Percentiles rank a stretch among this genome's conserved stretches.
Evolutionary conservation across 257 asterid genomes (phyloP).

Genomic region (Nicotiana sylvestris): DNA sequence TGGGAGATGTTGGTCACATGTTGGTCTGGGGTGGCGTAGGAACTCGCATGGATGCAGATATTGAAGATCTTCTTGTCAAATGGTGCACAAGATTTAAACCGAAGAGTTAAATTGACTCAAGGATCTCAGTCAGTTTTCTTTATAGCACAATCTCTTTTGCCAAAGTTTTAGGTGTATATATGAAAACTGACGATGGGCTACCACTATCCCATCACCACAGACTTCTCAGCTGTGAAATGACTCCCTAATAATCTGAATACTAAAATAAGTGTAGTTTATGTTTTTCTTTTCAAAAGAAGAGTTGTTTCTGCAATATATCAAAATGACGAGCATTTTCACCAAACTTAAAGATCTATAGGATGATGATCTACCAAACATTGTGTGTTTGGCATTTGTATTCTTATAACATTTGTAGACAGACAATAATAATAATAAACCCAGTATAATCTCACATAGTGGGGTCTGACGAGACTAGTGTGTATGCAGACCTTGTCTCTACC

Average conservation of each 20-base stretch:
- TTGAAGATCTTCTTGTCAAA: slow-evolving; percentile 61
- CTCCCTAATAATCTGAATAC: neutral
- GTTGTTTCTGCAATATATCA: too few species aligned
- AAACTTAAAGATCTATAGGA: neutral
- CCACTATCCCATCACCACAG: too few species aligned
- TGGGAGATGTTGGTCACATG: slow-evolving; percentile 70
- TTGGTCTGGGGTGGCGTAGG: slow-evolving; percentile 98
- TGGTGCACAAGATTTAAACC: slow-evolving; percentile 81
- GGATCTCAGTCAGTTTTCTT: neutral
- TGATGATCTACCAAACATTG: neutral
- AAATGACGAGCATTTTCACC: neutral
- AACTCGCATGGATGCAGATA: slow-evolving; percentile 78
- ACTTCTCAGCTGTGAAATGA: neutral
- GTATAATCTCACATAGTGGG: too few species aligned
- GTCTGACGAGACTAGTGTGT: too few species aligned
- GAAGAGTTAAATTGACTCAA: neutral
- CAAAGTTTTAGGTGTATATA: neutral
- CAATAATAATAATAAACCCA: too few species aligned
- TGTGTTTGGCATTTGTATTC: neutral
- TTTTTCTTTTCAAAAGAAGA: too few species aligned
- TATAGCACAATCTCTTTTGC: neutral
- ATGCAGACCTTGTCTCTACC: too few species aligned
- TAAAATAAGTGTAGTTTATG: neutral
- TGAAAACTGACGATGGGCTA: neutral
- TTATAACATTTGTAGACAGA: too few species aligned